phyloP scores from a whole-genome alignment of 2,329 filamentous ascomycete genomes.

The Juglanconis juglandina region DNA sequence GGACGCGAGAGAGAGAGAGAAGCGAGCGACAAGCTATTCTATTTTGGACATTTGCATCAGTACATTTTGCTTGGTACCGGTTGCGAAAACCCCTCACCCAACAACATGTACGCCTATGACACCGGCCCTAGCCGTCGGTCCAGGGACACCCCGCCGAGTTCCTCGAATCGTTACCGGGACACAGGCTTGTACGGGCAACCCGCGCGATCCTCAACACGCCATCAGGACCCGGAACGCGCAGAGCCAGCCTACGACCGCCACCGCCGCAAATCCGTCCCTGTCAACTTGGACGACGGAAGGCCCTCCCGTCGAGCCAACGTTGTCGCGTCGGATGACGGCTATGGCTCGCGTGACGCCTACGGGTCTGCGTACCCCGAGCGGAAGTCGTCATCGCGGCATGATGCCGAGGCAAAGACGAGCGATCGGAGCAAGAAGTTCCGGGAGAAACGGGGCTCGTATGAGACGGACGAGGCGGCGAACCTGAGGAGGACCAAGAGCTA shows the following conservation, averaged over 20 bases:
- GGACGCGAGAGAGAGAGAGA: background rate
- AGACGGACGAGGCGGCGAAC: conserved; percentile 11
- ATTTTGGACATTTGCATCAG: too few species aligned
- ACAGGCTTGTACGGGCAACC: conserved; percentile 12
- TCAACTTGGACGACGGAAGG: background rate
- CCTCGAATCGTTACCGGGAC: conserved; percentile 7
- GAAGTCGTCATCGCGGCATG: conserved; percentile 5
- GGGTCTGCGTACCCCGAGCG: background rate
- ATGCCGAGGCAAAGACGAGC: conserved; percentile 9
- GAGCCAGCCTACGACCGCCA: conserved; percentile 5
- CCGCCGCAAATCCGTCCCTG: conserved; percentile 12
- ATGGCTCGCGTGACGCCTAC: background rate
- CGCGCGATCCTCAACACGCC: conserved; percentile 4
- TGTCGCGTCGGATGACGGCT: conserved; percentile 13
- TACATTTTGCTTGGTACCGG: background rate
- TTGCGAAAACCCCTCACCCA: background rate
- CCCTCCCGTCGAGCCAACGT: conserved; percentile 8
- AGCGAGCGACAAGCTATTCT: too few species aligned
- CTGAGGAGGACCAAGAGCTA: conserved; percentile 15
- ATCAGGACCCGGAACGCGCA: conserved; percentile 1
- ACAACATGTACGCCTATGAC: conserved; percentile 15
- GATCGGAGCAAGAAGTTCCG: conserved; percentile 9
- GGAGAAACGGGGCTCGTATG: conserved; percentile 10
- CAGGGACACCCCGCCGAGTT: conserved; percentile 13
- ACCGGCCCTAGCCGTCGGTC: conserved; percentile 8